A percentile compares a stretch with the other conserved stretches of the same genome.
phyloP scores from a whole-genome alignment of 1,139 yeast genomes.

The Candida tropicalis region DNA sequence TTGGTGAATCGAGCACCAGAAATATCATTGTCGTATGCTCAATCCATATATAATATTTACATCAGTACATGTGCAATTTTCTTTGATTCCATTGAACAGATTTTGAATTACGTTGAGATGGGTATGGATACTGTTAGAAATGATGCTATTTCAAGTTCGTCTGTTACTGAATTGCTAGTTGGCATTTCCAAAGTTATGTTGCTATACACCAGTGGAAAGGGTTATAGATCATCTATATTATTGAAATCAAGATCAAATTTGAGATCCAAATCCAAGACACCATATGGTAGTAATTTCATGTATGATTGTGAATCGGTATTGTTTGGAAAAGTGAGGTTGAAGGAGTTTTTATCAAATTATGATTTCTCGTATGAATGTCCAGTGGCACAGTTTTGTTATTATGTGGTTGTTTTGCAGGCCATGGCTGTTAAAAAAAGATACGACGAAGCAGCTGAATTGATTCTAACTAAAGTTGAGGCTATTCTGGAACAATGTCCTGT shows the following conservation, averaged over 20 bases:
- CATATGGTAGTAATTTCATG: slow-evolving; percentile 7
- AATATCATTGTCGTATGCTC: slow-evolving; percentile 39
- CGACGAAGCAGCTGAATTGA: slow-evolving; percentile 25
- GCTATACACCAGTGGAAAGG: slow-evolving; percentile 18
- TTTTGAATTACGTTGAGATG: slow-evolving; percentile 35
- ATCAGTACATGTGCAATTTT: slow-evolving; percentile 45
- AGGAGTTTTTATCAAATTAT: slow-evolving; percentile 17
- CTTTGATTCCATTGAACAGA: slow-evolving; percentile 44
- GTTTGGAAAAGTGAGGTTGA: slow-evolving; percentile 21
- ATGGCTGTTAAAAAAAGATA: slow-evolving; percentile 18
- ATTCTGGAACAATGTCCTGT: slow-evolving; percentile 25
- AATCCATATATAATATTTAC: slow-evolving; percentile 47
- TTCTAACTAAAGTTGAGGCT: slow-evolving; percentile 19
- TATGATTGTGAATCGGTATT: slow-evolving; percentile 19
- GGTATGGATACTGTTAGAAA: slow-evolving; percentile 7
- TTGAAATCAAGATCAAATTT: slow-evolving; percentile 4
- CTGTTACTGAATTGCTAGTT: slow-evolving; percentile 12
- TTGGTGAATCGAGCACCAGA: slow-evolving; percentile 39
- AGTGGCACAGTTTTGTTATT: slow-evolving; percentile 16
- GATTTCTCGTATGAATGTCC: slow-evolving; percentile 6
- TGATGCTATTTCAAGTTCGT: slow-evolving; percentile 19
- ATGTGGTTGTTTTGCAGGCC: slow-evolving; percentile 10
- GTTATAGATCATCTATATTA: slow-evolving; percentile 9
- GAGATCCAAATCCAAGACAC: background rate
- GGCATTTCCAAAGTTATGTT: slow-evolving; percentile 22